Evolutionary conservation across 2,329 filamentous ascomycete species (phyloP).

Genomic region (Chrysoporthe deuterocubensis): DNA sequence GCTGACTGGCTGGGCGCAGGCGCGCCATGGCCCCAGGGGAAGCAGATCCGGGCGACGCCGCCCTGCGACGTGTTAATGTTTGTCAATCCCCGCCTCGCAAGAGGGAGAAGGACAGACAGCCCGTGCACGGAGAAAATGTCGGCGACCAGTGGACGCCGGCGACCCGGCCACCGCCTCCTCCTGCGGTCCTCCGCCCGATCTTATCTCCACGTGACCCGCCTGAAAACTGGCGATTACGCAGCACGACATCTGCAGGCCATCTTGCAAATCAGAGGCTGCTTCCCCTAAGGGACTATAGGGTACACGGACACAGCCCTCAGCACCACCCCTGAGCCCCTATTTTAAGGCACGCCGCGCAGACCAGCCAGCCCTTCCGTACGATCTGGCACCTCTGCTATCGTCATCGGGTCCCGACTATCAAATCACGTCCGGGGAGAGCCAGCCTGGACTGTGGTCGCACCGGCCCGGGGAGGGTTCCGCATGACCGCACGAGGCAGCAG

Average conservation of each 20-base stretch:
- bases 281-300: not conserved
- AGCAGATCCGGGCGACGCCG: not conserved
- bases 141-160: slow-evolving; percentile 1
- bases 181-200: not conserved
- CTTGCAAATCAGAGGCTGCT: slow-evolving; percentile 22
- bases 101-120: not conserved
- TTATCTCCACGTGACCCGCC: slow-evolving; percentile 28
- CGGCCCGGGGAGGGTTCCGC: slow-evolving; percentile 15
- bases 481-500: slow-evolving; percentile 13
- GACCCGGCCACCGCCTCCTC: slow-evolving; percentile 4
- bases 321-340: not conserved
- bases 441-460: not conserved
- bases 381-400: slow-evolving; percentile 3
- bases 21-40: too few relatives aligned
- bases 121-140: slow-evolving; percentile 12
- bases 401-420: slow-evolving; percentile 21
- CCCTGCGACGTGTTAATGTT: not conserved
- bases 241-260: slow-evolving; percentile 20
- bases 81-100: not conserved
- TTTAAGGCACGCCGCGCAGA: not conserved
- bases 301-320: not conserved
- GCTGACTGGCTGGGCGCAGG: too few relatives aligned
- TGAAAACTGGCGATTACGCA: slow-evolving; percentile 13
- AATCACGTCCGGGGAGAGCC: slow-evolving; percentile 17
- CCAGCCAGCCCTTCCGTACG: not conserved